Evolutionary conservation across 2,329 filamentous ascomycete species (phyloP).

Genomic region (Fusarium azukiicola): DNA sequence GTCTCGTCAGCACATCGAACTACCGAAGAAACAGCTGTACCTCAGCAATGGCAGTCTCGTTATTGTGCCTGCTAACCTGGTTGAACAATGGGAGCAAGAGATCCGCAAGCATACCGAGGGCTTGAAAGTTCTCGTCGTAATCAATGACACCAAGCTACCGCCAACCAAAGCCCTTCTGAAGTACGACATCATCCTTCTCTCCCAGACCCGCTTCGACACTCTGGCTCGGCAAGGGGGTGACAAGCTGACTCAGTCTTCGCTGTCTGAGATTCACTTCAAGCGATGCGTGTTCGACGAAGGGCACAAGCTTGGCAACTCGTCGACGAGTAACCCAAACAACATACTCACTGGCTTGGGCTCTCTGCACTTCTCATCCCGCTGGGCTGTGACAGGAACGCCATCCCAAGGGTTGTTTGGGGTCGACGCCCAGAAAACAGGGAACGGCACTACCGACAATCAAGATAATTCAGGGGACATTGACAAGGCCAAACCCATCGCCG

Average conservation of each 20-base stretch:
- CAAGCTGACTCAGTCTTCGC: constrained; percentile 72
- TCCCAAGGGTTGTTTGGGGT: constrained; percentile 91
- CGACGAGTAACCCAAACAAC: constrained; percentile 75
- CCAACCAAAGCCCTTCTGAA: constrained; percentile 76
- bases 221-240: constrained; percentile 64
- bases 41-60: constrained; percentile 87
- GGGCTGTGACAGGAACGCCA: constrained; percentile 96
- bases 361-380: constrained; percentile 85
- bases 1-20: constrained; percentile 12
- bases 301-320: constrained; percentile 88
- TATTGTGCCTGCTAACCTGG: constrained; percentile 90
- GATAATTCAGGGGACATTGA: not conserved
- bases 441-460: not conserved
- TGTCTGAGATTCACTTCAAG: constrained; percentile 90
- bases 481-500: not conserved
- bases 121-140: constrained; percentile 83
- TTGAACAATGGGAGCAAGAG: constrained; percentile 92
- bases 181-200: constrained; percentile 90
- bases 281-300: constrained; percentile 96
- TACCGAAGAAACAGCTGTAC: constrained; percentile 73
- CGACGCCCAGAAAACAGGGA: constrained; percentile 39
- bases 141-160: constrained; percentile 77
- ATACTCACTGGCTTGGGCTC: constrained; percentile 73
- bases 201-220: constrained; percentile 85
- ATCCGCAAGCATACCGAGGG: constrained; percentile 88